Base-by-base conservation (phyloP, 768 basidiomycete genomes). In the Tephrocybe sp. region DNA sequence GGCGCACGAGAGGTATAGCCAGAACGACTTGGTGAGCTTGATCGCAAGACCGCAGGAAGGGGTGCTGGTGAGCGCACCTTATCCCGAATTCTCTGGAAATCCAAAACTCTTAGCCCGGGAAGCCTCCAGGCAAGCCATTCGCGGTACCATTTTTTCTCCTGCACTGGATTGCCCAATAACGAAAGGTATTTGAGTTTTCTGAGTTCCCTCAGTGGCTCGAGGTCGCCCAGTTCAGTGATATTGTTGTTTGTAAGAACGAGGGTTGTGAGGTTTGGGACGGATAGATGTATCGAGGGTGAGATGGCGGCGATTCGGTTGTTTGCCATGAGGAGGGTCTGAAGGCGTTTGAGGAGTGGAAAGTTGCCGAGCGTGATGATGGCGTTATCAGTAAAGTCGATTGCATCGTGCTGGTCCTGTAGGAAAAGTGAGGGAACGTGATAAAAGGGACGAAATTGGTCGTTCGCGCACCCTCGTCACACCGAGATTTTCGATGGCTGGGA, bases 401-500 rank as follows among this genome's bases (percentile, higher is more conserved):
- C 82, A 78, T 95, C 93, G 63, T 94, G 87, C 70, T 92, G 88
- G 73, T 95, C 93, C 88, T 93, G 60, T 23, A 52, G 33, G 52
- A 12, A 24, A 37, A 34, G 39, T 51, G 30, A 58, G 54, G 29
- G 42, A 46, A 49, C 44, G 37, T 18, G 4, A 9, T 19, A 4
- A 62, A 38, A 61, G 49, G 25, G 41, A 11, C 43, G 51, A 40
- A 54, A 58, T 49, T 55, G 54, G 31, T 56, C 43, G 49, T n/a
- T n/a, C 33, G 67, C 81, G 58, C 66, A 84, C 90, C 77, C 77
- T 85, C 67, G 92, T 91, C 55, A 94, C 88, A 76, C 92, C 93
- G 57, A 95, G 78, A 78, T 95, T 95, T 85, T 95, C 93, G 65
- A 95, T 95, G 48, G 88, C 82, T 46, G 93, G 92, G 57, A 94